Evolutionary conservation across 2,329 filamentous ascomycete genomes (phyloP).

Genomic region (Trichoderma simmonsii): DNA sequence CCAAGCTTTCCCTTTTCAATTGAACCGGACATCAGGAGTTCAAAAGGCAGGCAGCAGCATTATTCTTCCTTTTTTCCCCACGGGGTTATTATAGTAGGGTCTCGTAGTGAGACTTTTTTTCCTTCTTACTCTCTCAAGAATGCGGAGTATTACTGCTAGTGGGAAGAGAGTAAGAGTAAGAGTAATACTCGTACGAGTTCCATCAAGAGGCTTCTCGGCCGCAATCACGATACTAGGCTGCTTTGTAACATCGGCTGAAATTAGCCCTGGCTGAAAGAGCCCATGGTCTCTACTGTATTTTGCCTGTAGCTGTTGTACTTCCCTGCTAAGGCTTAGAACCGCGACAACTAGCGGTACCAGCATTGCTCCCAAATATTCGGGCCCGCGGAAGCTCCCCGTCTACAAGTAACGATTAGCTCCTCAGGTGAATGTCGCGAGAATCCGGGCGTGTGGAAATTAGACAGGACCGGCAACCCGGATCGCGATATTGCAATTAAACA

Average conservation of each 20-base stretch:
- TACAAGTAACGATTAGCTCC: neutral
- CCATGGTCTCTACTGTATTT: neutral
- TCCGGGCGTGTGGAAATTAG: constrained; percentile 19
- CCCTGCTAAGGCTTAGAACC: neutral
- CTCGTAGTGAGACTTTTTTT: neutral
- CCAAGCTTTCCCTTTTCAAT: neutral
- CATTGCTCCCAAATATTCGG: constrained; percentile 11
- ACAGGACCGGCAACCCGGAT: constrained; percentile 10
- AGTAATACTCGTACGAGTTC: neutral
- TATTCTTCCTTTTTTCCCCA: constrained; percentile 10
- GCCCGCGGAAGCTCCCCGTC: constrained; percentile 15
- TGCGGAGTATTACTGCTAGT: neutral
- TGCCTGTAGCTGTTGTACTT: neutral
- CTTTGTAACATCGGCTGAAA: neutral
- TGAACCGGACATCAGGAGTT: neutral
- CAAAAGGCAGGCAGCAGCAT: constrained; percentile 13
- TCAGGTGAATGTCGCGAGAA: neutral
- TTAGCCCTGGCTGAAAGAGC: neutral
- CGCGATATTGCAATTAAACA: constrained; percentile 11
- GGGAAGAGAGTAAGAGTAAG: neutral
- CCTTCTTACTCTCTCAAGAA: neutral
- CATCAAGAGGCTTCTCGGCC: neutral
- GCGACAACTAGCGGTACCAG: neutral
- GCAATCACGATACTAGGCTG: neutral
- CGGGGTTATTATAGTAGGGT: neutral